Percentiles rank a stretch among this genome's conserved stretches.
Evolutionary conservation across 257 asterid genomes (phyloP).

Genomic region (Scutellaria baicalensis): DNA sequence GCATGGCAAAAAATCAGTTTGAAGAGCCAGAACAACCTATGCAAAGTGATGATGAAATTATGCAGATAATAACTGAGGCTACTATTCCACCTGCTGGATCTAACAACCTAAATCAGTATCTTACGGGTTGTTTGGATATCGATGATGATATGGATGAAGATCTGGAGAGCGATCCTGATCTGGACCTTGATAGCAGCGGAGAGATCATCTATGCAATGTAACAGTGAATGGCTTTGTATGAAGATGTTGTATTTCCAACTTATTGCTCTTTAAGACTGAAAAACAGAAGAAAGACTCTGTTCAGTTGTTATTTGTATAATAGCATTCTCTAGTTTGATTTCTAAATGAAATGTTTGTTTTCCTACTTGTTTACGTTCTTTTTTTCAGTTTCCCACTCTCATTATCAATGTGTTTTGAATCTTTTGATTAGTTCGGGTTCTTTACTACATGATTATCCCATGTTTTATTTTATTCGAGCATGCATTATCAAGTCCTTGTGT

Average conservation of each 20-base stretch:
- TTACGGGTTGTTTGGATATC: slow-evolving; percentile 75
- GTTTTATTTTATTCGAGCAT: no score
- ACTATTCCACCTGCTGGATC: slow-evolving; percentile 80
- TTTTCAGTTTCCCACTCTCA: not conserved
- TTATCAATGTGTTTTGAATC: not conserved
- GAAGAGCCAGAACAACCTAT: slow-evolving; percentile 81
- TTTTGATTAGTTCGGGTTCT: not conserved
- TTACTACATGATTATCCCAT: no score
- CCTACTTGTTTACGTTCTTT: not conserved
- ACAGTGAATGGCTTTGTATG: slow-evolving; percentile 3
- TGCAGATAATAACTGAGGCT: slow-evolving; percentile 90
- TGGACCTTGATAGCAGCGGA: slow-evolving; percentile 93
- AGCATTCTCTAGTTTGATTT: slow-evolving; percentile 11
- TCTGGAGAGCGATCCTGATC: slow-evolving; percentile 85
- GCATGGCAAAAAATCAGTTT: slow-evolving; percentile 41
- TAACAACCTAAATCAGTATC: slow-evolving; percentile 60
- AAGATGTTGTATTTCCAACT: not conserved
- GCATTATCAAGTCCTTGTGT: no score
- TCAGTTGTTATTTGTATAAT: not conserved
- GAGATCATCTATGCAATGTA: slow-evolving; percentile 83
- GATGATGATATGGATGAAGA: slow-evolving; percentile 97
- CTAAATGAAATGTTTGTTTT: slow-evolving; percentile 2
- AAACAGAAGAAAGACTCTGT: slow-evolving; percentile 2
- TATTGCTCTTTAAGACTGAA: not conserved
- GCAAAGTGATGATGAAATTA: slow-evolving; percentile 82